Base-by-base conservation (phyloP, 2,329 filamentous ascomycete species). In the Sarocladiaceae sp. region DNA sequence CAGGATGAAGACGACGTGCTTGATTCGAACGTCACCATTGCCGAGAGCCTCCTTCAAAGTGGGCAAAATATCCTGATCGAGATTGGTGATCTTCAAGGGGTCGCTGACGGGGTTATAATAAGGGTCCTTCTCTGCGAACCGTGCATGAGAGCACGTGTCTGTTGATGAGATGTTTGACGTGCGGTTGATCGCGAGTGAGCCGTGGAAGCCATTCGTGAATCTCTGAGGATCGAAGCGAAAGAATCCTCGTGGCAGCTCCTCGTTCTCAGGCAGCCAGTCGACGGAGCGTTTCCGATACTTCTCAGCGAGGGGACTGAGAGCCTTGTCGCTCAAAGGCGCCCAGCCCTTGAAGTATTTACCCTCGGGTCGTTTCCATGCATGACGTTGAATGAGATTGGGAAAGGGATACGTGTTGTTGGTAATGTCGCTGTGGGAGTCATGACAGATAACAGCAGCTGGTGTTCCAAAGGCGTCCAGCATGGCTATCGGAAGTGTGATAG, bases 1-100 rank as follows among this genome's bases (percentile, higher is more conserved):
- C 28, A 67, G 66, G 4, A 71, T 50, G 15, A 66, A 54, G 20
- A 71, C 57, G 6, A 71, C 59, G 47, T 71, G 67, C 54, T 68
- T 68, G 53, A 71, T 68, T 39, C 63, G 64, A 26, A 66, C 55
- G 12, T 52, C 52, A 3, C 51, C 57, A 5, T 54, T 33, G 12
- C 52, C 36, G 13, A 60, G 46, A 12, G 53, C 29, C 29, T 8
- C 15, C 29, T 33, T 33, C 10, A 33, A 15, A 15, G 29, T 33
- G 29, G 29, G 29, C 29, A 33, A 15, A 8, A 33, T 15, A 15
- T 33, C 29, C 10, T 33, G 15, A 15, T 33, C 29, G 29, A 33
- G 29, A 15, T 33, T 33, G 29, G 29, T 33, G 29, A 33, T 33
- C 29, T 33, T 33, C 29, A 33, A 15, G 29, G 29, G 29, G 29